Evolutionary conservation across 805 yeast genomes (phyloP), one percentile per base, ranked within the genome.

Genomic region (Debaryomyces castellii): DNA sequence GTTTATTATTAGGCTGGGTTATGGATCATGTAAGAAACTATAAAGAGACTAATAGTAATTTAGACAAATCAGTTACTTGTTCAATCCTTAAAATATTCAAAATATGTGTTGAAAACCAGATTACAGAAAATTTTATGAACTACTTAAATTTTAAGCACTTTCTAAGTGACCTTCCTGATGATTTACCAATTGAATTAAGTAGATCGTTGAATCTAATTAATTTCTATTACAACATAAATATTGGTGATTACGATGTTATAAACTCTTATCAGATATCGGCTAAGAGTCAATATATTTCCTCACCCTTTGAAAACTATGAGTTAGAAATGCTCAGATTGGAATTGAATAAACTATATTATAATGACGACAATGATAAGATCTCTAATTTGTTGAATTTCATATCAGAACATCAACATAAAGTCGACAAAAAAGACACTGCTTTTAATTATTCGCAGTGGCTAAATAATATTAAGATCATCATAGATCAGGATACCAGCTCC

Each of bases 1-100:
- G 61, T 18, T 47, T 66, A 32, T 46, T 63, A 4, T 44, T 61
- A 17, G 47, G 42, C 12, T 71, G 66, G 64, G 49, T 58, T 10
- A 52, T 54, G 25, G 68, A 49, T n/a, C 54, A 39, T 44, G 43
- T 55, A 34, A 51, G 43, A 34, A 33, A 18, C 38, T 39, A 32
- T 17, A 30, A 38, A 11, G 9, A 12, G 3, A 32, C 22, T 14
- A 43, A 39, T n/a, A 11, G 11, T 5, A 43, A 35, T 16, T 33
- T 53, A 41, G 53, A 51, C 39, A 51, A 53, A 28, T 49, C 62
- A 3, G 48, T 62, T 2, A 44, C 62, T 34, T 51, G 54, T 12
- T 48, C 60, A 10, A 40, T 68, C n/a, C 41, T 68, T 44, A 57
- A 57, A 21, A 27, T 64, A 1, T 66, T 56, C 44, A 43, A 48